Conservation (phyloP, 31 red algal genomes). For the Pterothamnion heteromorphum region DNA sequence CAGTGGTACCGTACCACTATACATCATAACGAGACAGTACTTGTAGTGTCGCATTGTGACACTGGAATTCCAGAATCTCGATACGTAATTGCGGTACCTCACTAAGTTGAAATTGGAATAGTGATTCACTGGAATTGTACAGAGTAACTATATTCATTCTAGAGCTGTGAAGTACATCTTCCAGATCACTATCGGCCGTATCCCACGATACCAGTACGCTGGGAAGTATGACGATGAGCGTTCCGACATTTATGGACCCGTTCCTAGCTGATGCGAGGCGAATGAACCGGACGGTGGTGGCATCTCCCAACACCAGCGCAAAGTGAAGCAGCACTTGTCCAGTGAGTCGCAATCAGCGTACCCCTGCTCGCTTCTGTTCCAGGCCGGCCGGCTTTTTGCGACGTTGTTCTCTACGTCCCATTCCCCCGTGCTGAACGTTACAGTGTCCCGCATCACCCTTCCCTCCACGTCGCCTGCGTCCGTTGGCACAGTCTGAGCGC, state of each 20-base stretch:
- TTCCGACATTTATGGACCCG: background rate
- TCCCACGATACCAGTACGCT: background rate
- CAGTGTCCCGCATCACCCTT: background rate
- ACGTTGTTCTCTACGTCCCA: background rate
- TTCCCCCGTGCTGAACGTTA: background rate
- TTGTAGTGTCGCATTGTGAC: too few relatives aligned
- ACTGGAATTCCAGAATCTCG: too few relatives aligned
- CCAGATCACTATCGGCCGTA: background rate
- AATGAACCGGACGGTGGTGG: background rate
- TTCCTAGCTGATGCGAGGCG: background rate
- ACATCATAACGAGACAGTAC: too few relatives aligned
- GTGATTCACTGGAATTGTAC: background rate
- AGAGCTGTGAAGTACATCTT: background rate
- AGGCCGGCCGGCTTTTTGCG: background rate
- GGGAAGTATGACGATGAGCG: background rate
- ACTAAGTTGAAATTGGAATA: background rate
- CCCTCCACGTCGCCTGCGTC: background rate
- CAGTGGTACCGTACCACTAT: too few relatives aligned
- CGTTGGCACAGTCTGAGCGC: background rate
- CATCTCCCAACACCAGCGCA: background rate
- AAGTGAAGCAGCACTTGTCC: background rate
- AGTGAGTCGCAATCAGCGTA: background rate
- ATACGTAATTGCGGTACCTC: background rate
- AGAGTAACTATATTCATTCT: background rate
- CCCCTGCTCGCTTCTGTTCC: background rate